A percentile compares a stretch with the other conserved stretches of the same genome.
These are phyloP conservation scores for Babesia gibsoni DNA, from an alignment of 169 alveolate genomes.

Conservation along the genomic window DNA sequence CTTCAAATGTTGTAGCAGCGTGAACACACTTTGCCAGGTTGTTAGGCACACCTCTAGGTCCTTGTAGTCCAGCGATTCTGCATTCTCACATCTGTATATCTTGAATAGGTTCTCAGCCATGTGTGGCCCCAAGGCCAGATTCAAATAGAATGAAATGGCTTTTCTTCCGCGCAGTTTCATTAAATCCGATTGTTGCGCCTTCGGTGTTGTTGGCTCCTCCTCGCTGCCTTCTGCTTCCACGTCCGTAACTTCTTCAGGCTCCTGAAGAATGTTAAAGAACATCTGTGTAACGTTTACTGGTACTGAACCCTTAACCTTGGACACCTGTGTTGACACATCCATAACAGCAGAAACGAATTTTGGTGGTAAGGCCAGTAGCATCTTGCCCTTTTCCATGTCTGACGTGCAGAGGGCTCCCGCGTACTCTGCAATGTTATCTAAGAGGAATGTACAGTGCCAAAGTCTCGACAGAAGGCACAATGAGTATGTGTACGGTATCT, in stretches of 20 bases:
- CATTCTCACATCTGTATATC: constrained; percentile 4
- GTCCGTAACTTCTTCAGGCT: background rate
- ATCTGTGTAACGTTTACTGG: constrained; percentile 14
- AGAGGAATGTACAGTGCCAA: constrained; percentile 18
- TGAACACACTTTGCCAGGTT: constrained; percentile 38
- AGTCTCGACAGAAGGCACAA: background rate
- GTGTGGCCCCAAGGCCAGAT: constrained; percentile 36
- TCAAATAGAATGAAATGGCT: constrained; percentile 16
- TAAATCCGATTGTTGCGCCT: background rate
- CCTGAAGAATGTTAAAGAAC: constrained; percentile 8
- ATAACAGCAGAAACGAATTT: background rate
- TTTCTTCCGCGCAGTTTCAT: background rate
- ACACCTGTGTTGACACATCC: background rate
- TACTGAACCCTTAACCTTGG: background rate
- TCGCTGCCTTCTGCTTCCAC: background rate
- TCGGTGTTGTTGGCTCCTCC: background rate
- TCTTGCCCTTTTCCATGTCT: background rate
- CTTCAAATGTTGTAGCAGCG: constrained; percentile 3
- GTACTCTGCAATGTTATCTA: constrained; percentile 3
- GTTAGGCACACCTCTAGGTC: constrained; percentile 51
- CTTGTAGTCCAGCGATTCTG: background rate
- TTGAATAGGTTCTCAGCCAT: constrained; percentile 4
- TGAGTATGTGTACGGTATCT: background rate
- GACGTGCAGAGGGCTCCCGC: constrained; percentile 17
- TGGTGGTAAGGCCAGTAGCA: background rate